Evolutionary conservation across 2,329 filamentous ascomycete genomes (phyloP).

Genomic region (Iodosphaeria phyllophila): DNA sequence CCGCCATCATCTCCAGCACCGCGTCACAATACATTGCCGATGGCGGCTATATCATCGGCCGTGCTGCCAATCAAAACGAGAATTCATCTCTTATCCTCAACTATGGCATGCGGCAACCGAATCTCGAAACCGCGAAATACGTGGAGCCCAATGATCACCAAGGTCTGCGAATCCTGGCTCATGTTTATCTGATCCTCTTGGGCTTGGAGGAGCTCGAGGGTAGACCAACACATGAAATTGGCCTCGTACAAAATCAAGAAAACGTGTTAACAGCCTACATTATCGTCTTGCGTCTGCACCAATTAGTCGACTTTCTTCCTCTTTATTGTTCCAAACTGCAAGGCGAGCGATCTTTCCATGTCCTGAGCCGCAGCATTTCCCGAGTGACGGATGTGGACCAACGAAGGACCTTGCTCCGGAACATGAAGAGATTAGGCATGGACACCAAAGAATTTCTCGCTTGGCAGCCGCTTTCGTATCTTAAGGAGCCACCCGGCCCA

Average conservation of each 20-base stretch:
- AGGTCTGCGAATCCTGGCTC: constrained; percentile 48
- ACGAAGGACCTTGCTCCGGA: constrained; percentile 47
- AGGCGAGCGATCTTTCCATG: constrained; percentile 42
- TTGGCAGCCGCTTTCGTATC: constrained; percentile 38
- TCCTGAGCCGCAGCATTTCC: constrained; percentile 60
- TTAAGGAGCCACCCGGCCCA: constrained; percentile 24
- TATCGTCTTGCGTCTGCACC: constrained; percentile 52
- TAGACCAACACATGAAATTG: constrained; percentile 16
- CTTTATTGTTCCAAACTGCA: constrained; percentile 72
- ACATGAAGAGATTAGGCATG: constrained; percentile 60
- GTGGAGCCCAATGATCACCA: constrained; percentile 39
- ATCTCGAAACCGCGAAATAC: constrained; percentile 24
- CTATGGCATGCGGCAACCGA: constrained; percentile 14
- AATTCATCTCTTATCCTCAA: constrained; percentile 24
- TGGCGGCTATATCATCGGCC: constrained; percentile 33
- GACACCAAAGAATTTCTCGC: constrained; percentile 57
- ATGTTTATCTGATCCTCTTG: constrained; percentile 46
- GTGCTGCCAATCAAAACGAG: constrained; percentile 23
- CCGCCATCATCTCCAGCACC: constrained; percentile 50
- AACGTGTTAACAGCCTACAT: constrained; percentile 71
- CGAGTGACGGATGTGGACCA: constrained; percentile 47
- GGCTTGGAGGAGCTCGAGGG: constrained; percentile 41
- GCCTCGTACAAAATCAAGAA: constrained; percentile 36
- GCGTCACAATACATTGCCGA: constrained; percentile 37
- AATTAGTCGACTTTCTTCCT: constrained; percentile 63